Evolutionary conservation across 768 basidiomycete genomes (phyloP).

Genomic region (Kwoniella sp.): DNA sequence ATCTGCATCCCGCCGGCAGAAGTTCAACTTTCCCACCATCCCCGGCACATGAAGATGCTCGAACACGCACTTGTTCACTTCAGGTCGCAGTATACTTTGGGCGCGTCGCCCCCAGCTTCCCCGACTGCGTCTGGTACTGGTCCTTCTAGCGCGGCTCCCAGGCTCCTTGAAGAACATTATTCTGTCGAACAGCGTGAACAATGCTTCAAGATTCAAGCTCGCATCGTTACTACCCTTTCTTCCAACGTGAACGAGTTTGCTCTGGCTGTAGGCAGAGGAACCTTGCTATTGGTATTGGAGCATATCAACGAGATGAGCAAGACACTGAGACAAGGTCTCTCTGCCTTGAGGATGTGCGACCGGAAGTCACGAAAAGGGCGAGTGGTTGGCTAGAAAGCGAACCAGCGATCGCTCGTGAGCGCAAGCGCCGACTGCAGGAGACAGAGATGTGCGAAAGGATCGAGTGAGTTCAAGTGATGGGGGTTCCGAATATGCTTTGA

Average conservation of each 20-base stretch:
- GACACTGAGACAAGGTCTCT: conserved; percentile 10
- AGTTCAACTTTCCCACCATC: too few species aligned
- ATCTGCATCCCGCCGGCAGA: too few species aligned
- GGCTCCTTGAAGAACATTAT: neutral
- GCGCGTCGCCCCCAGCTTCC: too few species aligned
- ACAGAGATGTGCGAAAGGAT: neutral
- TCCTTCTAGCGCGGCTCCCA: neutral
- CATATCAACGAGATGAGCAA: neutral
- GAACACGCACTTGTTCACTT: too few species aligned
- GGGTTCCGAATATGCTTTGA: neutral
- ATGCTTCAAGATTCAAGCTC: neutral
- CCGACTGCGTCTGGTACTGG: too few species aligned
- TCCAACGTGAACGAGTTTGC: neutral
- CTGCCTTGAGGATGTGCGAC: conserved; percentile 2
- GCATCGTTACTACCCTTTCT: neutral
- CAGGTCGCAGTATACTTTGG: too few species aligned
- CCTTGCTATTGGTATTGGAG: neutral
- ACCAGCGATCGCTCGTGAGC: conserved; percentile 2
- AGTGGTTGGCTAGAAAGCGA: conserved; percentile 6
- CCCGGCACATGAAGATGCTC: too few species aligned
- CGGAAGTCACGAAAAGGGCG: neutral
- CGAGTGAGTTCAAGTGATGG: conserved; percentile 6
- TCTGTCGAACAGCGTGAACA: neutral
- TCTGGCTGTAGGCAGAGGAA: neutral
- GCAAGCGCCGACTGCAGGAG: neutral